Conservation (phyloP, 495 filamentous ascomycete species). For the Penicillium cinerascens region DNA sequence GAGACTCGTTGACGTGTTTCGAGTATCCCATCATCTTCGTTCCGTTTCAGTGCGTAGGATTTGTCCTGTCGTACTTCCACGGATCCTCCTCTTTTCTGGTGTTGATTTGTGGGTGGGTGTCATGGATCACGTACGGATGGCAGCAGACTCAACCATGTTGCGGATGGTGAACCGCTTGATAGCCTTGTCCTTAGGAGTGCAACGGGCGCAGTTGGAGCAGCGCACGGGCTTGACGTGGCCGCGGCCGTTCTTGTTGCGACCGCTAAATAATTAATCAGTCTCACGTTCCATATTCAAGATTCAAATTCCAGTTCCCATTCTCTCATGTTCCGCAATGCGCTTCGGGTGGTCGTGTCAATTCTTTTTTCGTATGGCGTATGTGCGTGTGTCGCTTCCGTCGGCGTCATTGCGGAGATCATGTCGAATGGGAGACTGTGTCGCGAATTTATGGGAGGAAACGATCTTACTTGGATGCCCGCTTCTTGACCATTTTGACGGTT, state of each 20-base stretch:
- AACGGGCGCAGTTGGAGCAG: constrained; percentile 99
- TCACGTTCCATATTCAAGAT: constrained; percentile 9
- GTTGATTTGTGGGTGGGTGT: constrained; percentile 4
- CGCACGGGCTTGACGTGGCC: constrained; percentile 99
- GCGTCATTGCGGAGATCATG: constrained; percentile 30
- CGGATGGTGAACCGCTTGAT: constrained; percentile 99
- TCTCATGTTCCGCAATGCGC: constrained; percentile 22
- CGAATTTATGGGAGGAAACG: constrained; percentile 20
- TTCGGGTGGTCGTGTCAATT: constrained; percentile 2
- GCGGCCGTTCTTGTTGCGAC: constrained; percentile 99
- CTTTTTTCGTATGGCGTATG: constrained; percentile 5
- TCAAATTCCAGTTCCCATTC: constrained; percentile 20
- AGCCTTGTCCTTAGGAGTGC: constrained; percentile 99
- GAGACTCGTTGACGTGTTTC: not conserved
- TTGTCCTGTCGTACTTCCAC: not conserved
- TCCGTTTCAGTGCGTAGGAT: not conserved
- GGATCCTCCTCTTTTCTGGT: not conserved
- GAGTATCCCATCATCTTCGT: not conserved
- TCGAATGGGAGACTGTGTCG: constrained; percentile 28
- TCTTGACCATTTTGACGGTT: constrained; percentile 97
- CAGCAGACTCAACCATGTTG: constrained; percentile 99
- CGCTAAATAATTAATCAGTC: constrained; percentile 52
- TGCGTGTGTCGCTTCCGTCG: constrained; percentile 21
- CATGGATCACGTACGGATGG: constrained; percentile 80
- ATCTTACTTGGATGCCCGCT: constrained; percentile 94